A percentile compares a stretch with the other conserved stretches of the same genome.
phyloP scores from a whole-genome alignment of 164 flowering plant species.

The Piper longum region DNA sequence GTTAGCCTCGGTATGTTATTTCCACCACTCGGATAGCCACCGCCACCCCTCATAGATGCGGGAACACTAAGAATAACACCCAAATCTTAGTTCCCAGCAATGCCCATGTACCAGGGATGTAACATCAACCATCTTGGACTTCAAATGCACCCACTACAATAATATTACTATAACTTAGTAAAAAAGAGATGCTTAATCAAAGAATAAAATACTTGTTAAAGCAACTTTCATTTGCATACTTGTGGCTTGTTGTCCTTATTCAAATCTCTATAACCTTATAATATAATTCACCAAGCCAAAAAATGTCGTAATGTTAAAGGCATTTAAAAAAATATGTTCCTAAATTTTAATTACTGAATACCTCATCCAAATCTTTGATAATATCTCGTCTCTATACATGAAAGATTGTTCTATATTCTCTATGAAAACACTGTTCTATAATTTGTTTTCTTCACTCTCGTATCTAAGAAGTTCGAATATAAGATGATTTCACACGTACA shows the following conservation, averaged over 20 bases:
- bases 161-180: too few species aligned
- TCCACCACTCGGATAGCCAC: too few species aligned
- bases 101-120: too few species aligned
- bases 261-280: slow-evolving; percentile 63
- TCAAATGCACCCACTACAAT: slow-evolving; percentile 78
- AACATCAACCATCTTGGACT: slow-evolving; percentile 47
- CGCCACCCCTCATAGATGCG: too few species aligned
- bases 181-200: background rate
- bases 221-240: slow-evolving; percentile 5
- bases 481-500: too few species aligned
- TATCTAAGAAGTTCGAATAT: slow-evolving; percentile 30
- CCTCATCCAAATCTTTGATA: slow-evolving; percentile 39
- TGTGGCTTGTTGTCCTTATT: slow-evolving; percentile 48
- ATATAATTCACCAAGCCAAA: too few species aligned
- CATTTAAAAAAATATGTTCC: too few species aligned
- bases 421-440: slow-evolving; percentile 65
- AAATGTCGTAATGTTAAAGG: too few species aligned
- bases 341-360: background rate
- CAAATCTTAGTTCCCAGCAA: too few species aligned
- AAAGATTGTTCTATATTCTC: slow-evolving; percentile 72
- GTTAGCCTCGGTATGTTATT: too few species aligned
- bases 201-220: background rate
- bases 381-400: slow-evolving; percentile 52
- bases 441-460: slow-evolving; percentile 85
- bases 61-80: too few species aligned